These are phyloP conservation scores for Russula abietina DNA, from an alignment of 768 basidiomycete genomes.

Conservation along the genomic window DNA sequence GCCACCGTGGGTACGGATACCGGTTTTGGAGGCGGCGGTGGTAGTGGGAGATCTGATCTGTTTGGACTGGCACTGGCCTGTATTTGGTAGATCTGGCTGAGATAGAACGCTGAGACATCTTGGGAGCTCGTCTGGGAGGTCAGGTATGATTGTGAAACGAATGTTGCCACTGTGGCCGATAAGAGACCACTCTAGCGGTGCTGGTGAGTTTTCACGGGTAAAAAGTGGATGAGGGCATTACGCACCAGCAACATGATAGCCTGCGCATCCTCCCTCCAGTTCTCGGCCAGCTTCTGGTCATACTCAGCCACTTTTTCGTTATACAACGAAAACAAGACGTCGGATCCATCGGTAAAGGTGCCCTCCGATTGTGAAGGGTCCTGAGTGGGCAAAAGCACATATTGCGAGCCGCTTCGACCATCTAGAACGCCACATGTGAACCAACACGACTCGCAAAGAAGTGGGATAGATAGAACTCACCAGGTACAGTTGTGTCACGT, in stretches of 20 bases:
- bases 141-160: constrained; percentile 3
- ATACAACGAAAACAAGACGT: constrained; percentile 10
- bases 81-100: constrained; percentile 3
- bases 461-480: background rate
- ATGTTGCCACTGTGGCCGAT: constrained; percentile 1
- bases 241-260: constrained; percentile 4
- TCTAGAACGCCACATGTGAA: background rate
- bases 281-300: constrained; percentile 9
- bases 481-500: background rate
- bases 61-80: background rate
- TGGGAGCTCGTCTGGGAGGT: constrained; percentile 4
- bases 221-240: background rate
- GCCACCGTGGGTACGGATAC: background rate
- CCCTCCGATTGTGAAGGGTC: background rate
- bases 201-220: background rate
- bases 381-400: background rate
- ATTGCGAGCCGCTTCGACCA: background rate
- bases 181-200: constrained; percentile 4
- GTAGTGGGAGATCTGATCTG: too few relatives aligned
- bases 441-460: background rate
- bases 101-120: constrained; percentile 5
- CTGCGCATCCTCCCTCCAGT: constrained; percentile 10
- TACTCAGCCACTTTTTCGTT: background rate
- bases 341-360: background rate
- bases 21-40: background rate